A percentile compares a stretch with the other conserved stretches of the same genome.
phyloP scores from a whole-genome alignment of 345 rosid genomes.

The Microcos paniculata region DNA sequence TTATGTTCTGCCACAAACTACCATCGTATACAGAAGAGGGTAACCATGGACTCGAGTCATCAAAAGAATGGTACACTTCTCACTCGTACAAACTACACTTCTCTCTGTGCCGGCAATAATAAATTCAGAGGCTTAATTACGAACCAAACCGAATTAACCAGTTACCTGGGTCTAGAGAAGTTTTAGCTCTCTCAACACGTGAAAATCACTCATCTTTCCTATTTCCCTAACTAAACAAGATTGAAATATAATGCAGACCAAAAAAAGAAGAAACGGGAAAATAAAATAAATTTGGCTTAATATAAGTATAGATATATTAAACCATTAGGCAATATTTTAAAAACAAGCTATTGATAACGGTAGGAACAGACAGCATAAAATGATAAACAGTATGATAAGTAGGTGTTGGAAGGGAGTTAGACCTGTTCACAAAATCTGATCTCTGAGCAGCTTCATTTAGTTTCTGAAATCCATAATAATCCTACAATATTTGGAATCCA shows the following conservation, averaged over 20 bases:
- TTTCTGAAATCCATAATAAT: constrained; percentile 69
- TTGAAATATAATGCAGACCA: background rate
- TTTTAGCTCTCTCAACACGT: background rate
- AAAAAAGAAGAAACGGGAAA: background rate
- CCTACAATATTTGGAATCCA: constrained; percentile 50
- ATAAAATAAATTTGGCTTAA: background rate
- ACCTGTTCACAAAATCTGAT: constrained; percentile 80
- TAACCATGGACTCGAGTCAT: background rate
- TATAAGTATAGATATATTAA: background rate
- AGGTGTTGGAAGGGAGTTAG: background rate
- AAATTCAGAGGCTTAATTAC: background rate
- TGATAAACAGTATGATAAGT: background rate
- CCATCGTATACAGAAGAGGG: background rate
- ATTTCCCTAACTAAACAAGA: background rate
- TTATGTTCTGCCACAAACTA: background rate
- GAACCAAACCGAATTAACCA: background rate
- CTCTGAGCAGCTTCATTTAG: constrained; percentile 76
- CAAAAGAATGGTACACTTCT: background rate
- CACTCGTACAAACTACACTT: background rate
- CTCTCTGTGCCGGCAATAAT: background rate
- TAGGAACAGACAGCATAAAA: background rate
- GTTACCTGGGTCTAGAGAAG: background rate
- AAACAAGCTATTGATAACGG: background rate
- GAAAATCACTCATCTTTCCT: background rate
- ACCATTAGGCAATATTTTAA: background rate